These are phyloP conservation scores for Colletotrichum limetticola DNA, from an alignment of 2,329 filamentous ascomycete genomes.

Conservation along the genomic window DNA sequence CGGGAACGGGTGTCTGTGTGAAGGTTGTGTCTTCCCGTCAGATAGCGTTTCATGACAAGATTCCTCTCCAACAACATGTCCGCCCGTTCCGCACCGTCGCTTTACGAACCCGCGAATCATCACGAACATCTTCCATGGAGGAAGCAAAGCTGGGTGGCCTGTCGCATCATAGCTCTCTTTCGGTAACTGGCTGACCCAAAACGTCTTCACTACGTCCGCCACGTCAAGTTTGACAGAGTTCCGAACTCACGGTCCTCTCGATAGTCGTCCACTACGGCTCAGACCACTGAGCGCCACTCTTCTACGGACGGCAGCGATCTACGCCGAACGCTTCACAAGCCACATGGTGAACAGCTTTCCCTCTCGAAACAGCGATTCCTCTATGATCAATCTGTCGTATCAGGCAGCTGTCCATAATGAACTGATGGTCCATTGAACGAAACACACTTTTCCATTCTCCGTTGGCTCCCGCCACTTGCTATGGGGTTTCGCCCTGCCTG, in stretches of 20 bases:
- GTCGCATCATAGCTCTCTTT: constrained; percentile 17
- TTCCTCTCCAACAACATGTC: background rate
- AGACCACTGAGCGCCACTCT: background rate
- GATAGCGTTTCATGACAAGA: constrained; percentile 26
- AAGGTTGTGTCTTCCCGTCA: background rate
- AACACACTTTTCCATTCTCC: background rate
- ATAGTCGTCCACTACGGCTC: background rate
- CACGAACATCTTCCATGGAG: background rate
- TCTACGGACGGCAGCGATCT: background rate
- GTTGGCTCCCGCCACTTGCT: background rate
- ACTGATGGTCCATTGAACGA: constrained; percentile 4
- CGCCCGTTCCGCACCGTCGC: background rate
- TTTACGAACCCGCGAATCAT: background rate
- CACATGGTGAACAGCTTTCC: background rate
- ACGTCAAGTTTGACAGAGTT: background rate
- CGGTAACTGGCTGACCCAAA: constrained; percentile 1
- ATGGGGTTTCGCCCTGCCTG: background rate
- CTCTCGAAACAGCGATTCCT: background rate
- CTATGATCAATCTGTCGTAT: background rate
- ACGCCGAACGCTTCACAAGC: background rate
- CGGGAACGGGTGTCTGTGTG: constrained; percentile 29
- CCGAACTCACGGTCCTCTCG: background rate
- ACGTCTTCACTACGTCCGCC: background rate
- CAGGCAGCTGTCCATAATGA: background rate
- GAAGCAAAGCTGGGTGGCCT: background rate